Conservation (phyloP, 768 basidiomycete species). For the Phanerochaete carnosa region DNA sequence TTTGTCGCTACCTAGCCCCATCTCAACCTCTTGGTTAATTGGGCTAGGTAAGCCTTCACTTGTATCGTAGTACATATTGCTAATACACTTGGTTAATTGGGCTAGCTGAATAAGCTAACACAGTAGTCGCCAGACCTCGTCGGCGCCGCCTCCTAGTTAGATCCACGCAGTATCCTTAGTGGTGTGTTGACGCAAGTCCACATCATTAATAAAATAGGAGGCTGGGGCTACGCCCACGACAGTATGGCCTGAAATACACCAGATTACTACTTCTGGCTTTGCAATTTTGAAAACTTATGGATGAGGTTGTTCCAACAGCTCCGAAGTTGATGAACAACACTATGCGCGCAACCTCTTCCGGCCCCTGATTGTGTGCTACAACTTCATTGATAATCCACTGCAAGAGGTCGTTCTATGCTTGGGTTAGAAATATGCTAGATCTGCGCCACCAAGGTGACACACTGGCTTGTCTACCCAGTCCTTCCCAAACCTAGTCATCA, state of each 20-base stretch:
- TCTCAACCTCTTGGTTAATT: too few species aligned
- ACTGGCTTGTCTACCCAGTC: conserved; percentile 10
- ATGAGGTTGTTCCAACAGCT: conserved; percentile 15
- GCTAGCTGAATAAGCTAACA: too few species aligned
- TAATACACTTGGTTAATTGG: too few species aligned
- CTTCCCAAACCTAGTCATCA: conserved; percentile 8
- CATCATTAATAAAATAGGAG: too few species aligned
- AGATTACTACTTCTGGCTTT: neutral
- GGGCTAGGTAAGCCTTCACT: too few species aligned
- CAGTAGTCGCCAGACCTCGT: too few species aligned
- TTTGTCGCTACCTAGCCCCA: too few species aligned
- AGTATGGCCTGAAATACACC: neutral
- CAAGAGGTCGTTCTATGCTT: conserved; percentile 15
- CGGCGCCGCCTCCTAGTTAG: too few species aligned
- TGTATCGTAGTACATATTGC: too few species aligned
- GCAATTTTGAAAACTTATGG: conserved; percentile 5
- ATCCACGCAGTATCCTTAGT: too few species aligned
- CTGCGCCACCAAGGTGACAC: neutral
- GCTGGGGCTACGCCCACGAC: too few species aligned
- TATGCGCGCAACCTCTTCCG: neutral
- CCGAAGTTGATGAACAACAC: conserved; percentile 19
- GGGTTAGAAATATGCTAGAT: neutral
- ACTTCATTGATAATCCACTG: conserved; percentile 17
- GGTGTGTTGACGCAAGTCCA: too few species aligned
- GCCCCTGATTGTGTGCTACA: neutral